These are phyloP conservation scores for Agrocybe praecox DNA, from an alignment of 768 basidiomycete species.

Conservation along the genomic window DNA sequence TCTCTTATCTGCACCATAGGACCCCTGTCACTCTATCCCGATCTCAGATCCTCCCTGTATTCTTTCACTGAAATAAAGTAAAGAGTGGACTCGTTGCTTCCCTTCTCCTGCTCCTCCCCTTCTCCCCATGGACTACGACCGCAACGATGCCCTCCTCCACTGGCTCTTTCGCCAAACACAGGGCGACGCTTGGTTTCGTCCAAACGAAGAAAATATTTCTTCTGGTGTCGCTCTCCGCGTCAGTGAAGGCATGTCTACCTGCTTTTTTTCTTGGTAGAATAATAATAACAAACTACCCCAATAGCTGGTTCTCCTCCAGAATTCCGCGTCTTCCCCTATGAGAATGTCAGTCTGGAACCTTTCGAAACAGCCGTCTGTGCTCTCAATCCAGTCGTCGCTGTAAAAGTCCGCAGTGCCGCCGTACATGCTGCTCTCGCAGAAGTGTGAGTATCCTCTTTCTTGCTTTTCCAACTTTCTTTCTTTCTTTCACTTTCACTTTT, in stretches of 20 bases:
- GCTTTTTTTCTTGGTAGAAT: conserved; percentile 21
- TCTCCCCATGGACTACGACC: conserved; percentile 67
- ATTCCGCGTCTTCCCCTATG: conserved; percentile 85
- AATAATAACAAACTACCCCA: not conserved
- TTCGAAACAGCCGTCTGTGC: conserved; percentile 73
- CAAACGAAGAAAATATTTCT: conserved; percentile 72
- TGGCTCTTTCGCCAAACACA: conserved; percentile 81
- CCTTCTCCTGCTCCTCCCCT: conserved; percentile 13
- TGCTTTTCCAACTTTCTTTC: conserved; percentile 21
- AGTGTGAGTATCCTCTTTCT: conserved; percentile 42
- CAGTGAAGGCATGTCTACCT: conserved; percentile 40
- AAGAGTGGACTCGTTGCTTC: not conserved
- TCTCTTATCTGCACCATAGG: conserved; percentile 8
- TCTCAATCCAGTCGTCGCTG: conserved; percentile 81
- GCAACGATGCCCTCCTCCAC: conserved; percentile 79
- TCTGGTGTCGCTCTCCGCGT: conserved; percentile 70
- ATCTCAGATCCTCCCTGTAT: conserved; percentile 8
- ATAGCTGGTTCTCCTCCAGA: conserved; percentile 33
- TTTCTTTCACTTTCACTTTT: not conserved
- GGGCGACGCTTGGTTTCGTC: conserved; percentile 84
- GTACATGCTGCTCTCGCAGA: conserved; percentile 78
- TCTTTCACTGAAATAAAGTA: not conserved
- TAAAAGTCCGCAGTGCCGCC: conserved; percentile 78
- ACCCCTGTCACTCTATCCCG: conserved; percentile 7
- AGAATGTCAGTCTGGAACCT: conserved; percentile 68